Percentiles rank a stretch among this genome's conserved stretches.
These are phyloP conservation scores for Sporisorium graminicola DNA, from an alignment of 1,284 basidiomycete species.

Conservation along the genomic window DNA sequence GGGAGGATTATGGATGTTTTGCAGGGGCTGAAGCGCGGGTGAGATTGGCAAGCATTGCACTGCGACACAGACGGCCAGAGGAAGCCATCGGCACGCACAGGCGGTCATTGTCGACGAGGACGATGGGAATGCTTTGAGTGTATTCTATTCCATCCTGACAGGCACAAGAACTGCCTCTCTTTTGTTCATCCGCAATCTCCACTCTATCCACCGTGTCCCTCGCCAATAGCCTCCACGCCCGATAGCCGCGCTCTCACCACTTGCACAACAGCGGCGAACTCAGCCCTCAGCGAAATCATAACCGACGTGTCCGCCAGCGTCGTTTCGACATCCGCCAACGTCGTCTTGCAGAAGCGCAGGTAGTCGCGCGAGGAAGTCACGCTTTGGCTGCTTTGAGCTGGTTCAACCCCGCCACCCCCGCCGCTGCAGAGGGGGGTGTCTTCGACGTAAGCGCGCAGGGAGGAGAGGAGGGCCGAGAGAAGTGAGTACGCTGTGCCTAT, in stretches of 20 bases:
- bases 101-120: not conserved
- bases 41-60: no score
- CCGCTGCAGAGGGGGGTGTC: slow-evolving; percentile 22
- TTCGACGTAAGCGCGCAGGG: slow-evolving; percentile 35
- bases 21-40: not conserved
- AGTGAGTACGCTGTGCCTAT: slow-evolving; percentile 30
- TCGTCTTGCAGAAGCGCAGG: slow-evolving; percentile 15
- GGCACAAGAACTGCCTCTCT: not conserved
- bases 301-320: not conserved
- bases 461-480: slow-evolving; percentile 44
- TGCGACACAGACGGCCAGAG: no score
- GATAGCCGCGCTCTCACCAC: not conserved
- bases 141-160: not conserved
- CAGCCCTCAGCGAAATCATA: slow-evolving; percentile 8
- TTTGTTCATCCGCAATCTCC: not conserved
- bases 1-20: not conserved
- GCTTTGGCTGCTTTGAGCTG: not conserved
- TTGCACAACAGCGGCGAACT: not conserved
- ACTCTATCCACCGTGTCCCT: not conserved
- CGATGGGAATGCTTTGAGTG: not conserved
- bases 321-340: slow-evolving; percentile 14
- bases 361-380: slow-evolving; percentile 2
- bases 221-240: not conserved
- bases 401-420: no score
- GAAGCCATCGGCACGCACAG: no score